Percentiles rank a stretch among this genome's conserved stretches.
These are phyloP conservation scores for Datisca glomerata DNA, from an alignment of 306 rosid species.

Conservation along the genomic window DNA sequence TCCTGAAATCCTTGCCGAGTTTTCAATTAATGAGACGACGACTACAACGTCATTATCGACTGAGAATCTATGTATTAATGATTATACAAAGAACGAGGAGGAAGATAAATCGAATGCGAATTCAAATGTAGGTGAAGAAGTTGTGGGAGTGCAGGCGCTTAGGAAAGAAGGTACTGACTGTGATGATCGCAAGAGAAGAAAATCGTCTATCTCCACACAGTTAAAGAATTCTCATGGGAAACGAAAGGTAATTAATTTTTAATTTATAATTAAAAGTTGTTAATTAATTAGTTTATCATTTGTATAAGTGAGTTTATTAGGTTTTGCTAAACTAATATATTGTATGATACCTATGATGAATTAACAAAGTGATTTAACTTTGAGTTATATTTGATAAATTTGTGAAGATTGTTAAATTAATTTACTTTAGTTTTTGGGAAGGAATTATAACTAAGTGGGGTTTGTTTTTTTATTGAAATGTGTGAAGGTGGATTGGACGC, in stretches of 20 bases:
- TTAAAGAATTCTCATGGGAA: slow-evolving; percentile 53
- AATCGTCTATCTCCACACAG: slow-evolving; percentile 26
- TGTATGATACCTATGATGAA: too few species aligned
- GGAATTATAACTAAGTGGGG: background rate
- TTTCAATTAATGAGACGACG: slow-evolving; percentile 32
- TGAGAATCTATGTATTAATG: slow-evolving; percentile 7
- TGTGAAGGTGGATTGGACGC: slow-evolving; percentile 90
- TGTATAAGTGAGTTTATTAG: too few species aligned
- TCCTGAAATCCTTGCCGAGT: slow-evolving; percentile 47
- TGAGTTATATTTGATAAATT: too few species aligned
- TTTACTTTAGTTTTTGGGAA: too few species aligned
- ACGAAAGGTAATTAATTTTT: slow-evolving; percentile 30
- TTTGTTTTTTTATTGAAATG: slow-evolving; percentile 13
- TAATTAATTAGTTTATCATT: too few species aligned
- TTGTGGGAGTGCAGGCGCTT: too few species aligned
- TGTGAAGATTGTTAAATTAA: too few species aligned
- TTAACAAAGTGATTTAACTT: too few species aligned
- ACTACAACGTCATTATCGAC: slow-evolving; percentile 27
- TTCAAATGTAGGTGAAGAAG: slow-evolving; percentile 32
- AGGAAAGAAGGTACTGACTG: slow-evolving; percentile 1
- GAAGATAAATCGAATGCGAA: slow-evolving; percentile 34
- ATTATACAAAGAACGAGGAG: slow-evolving; percentile 3
- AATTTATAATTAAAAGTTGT: background rate
- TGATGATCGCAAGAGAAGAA: slow-evolving; percentile 15
- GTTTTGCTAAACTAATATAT: too few species aligned